These are phyloP conservation scores for Exophiala oligosperma DNA, from an alignment of 2,329 filamentous ascomycete species.

Conservation along the genomic window DNA sequence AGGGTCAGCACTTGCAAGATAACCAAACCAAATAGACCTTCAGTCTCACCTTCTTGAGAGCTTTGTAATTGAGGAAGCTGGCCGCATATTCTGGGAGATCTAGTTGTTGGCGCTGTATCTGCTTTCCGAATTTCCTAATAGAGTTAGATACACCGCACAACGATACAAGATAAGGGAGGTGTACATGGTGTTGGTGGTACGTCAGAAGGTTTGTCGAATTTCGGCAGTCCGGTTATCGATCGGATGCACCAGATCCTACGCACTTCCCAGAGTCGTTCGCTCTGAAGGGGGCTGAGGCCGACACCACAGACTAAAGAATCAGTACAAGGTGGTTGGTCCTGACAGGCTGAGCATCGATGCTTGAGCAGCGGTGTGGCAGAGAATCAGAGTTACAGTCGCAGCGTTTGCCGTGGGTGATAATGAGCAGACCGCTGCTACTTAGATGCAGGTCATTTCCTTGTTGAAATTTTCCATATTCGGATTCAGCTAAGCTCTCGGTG, in stretches of 20 bases:
- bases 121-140: conserved; percentile 97
- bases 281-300: neutral
- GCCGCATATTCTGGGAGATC: conserved; percentile 99
- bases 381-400: conserved; percentile 2
- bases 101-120: conserved; percentile 98
- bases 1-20: conserved; percentile 22
- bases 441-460: conserved; percentile 13
- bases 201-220: conserved; percentile 1
- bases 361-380: conserved; percentile 12
- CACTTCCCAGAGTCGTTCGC: neutral
- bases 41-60: conserved; percentile 83
- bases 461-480: conserved; percentile 22
- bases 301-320: conserved; percentile 7
- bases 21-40: too few species aligned
- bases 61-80: conserved; percentile 99
- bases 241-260: conserved; percentile 6
- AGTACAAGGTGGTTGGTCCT: conserved; percentile 6
- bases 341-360: conserved; percentile 11
- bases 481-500: neutral
- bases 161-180: conserved; percentile 6
- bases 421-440: conserved; percentile 4
- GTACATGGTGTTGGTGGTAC: conserved; percentile 27
- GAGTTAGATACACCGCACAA: conserved; percentile 14
- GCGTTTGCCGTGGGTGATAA: neutral
- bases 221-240: conserved; percentile 3